phyloP scores from a whole-genome alignment of 2,329 filamentous ascomycete genomes.

The Didymella segeticola region DNA sequence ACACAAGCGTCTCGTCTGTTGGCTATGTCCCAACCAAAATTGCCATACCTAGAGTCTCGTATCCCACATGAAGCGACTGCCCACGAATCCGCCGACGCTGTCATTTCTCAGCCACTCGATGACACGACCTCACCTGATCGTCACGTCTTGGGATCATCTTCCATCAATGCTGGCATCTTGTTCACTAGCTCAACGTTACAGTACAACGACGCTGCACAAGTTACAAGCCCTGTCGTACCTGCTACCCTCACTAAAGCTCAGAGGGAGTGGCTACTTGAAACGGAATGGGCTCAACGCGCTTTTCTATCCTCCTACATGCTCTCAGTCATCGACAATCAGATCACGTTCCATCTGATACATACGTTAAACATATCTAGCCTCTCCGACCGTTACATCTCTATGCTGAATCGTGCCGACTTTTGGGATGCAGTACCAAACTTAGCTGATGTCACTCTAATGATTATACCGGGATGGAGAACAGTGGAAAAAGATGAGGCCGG shows the following conservation, averaged over 20 bases:
- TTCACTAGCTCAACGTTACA: slow-evolving; percentile 38
- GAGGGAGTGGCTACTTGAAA: slow-evolving; percentile 71
- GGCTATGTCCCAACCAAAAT: slow-evolving; percentile 27
- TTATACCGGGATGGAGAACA: slow-evolving; percentile 71
- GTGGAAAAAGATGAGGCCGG: slow-evolving; percentile 61
- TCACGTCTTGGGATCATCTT: slow-evolving; percentile 23
- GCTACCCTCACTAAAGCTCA: slow-evolving; percentile 66
- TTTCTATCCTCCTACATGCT: slow-evolving; percentile 73
- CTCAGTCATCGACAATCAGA: slow-evolving; percentile 66
- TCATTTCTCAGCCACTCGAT: slow-evolving; percentile 27
- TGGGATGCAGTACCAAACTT: slow-evolving; percentile 66
- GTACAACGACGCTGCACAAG: slow-evolving; percentile 32
- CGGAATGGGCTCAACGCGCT: slow-evolving; percentile 72
- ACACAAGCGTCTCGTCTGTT: slow-evolving; percentile 19
- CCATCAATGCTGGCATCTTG: slow-evolving; percentile 37
- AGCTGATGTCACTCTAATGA: slow-evolving; percentile 62
- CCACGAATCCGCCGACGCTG: slow-evolving; percentile 24
- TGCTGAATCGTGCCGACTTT: slow-evolving; percentile 64
- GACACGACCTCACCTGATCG: slow-evolving; percentile 29
- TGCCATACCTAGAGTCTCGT: slow-evolving; percentile 41
- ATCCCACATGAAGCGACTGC: slow-evolving; percentile 37
- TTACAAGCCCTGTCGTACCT: slow-evolving; percentile 57
- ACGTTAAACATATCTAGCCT: slow-evolving; percentile 69
- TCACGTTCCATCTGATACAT: slow-evolving; percentile 61
- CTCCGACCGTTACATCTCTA: slow-evolving; percentile 65